phyloP scores from a whole-genome alignment of 345 rosid species.

The Syzygium jambos region DNA sequence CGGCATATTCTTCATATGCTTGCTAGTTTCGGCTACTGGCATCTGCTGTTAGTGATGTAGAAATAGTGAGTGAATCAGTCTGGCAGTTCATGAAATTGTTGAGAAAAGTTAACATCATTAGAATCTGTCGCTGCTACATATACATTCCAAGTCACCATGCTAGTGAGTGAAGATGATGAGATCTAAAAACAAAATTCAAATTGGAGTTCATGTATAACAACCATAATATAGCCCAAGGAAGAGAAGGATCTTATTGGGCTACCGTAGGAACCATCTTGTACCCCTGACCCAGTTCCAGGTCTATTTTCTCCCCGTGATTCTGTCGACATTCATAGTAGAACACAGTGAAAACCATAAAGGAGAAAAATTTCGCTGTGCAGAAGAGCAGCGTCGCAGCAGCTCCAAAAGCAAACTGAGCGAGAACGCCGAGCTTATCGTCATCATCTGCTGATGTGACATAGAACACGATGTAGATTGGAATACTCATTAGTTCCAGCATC shows the following conservation, averaged over 20 bases:
- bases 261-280: background rate
- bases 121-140: background rate
- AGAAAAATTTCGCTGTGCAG: background rate
- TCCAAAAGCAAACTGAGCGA: conserved; percentile 4
- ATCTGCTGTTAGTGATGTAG: background rate
- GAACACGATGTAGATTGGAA: no score
- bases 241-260: background rate
- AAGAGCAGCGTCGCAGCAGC: background rate
- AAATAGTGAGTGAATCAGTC: background rate
- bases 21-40: background rate
- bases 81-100: background rate
- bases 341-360: conserved; percentile 3
- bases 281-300: background rate
- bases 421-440: background rate
- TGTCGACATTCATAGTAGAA: conserved; percentile 5
- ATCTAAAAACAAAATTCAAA: background rate
- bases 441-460: conserved; percentile 1
- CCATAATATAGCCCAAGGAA: background rate
- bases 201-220: background rate
- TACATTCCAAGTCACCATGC: background rate
- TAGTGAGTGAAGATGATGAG: background rate
- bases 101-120: background rate
- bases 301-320: background rate
- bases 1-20: background rate
- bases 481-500: background rate